Evolutionary conservation across 2,329 filamentous ascomycete species (phyloP).

Genomic region (Sporothrix euskadiensis): DNA sequence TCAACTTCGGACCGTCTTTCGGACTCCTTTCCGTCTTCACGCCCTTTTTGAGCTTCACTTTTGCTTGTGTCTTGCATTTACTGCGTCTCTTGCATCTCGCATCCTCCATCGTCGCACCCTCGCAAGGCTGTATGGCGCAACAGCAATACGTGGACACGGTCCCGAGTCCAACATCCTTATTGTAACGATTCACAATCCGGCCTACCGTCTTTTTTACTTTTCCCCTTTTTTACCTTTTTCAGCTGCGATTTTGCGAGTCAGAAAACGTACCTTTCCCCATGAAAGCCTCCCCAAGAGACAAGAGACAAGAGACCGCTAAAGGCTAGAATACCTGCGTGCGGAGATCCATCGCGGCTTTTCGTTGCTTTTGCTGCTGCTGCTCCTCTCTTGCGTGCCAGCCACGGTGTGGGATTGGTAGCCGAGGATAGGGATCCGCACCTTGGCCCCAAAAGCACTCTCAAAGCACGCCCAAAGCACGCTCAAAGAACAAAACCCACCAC

Average conservation of each 20-base stretch:
- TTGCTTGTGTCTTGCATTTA: not conserved
- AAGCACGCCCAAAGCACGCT: no score
- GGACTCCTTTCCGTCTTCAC: not conserved
- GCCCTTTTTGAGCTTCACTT: not conserved
- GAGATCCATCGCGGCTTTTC: slow-evolving; percentile 4
- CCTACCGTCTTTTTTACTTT: not conserved
- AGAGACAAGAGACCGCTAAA: not conserved
- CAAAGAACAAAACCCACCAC: not conserved
- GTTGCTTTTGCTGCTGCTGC: not conserved
- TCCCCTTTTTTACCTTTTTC: not conserved
- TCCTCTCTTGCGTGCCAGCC: slow-evolving; percentile 9
- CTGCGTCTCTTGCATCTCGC: no score
- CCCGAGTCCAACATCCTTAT: not conserved
- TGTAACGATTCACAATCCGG: slow-evolving; percentile 14
- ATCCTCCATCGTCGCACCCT: not conserved
- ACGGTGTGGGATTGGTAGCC: slow-evolving; percentile 18
- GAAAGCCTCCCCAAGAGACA: not conserved
- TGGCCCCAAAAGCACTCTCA: not conserved
- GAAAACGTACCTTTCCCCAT: slow-evolving; percentile 1
- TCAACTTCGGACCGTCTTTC: not conserved
- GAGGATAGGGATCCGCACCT: slow-evolving; percentile 22
- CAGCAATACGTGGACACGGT: not conserved
- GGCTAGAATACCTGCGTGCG: not conserved
- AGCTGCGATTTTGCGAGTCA: not conserved
- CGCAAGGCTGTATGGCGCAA: slow-evolving; percentile 15